Conservation (phyloP, 2,329 filamentous ascomycete genomes). For the Penicillium sclerotigenum region DNA sequence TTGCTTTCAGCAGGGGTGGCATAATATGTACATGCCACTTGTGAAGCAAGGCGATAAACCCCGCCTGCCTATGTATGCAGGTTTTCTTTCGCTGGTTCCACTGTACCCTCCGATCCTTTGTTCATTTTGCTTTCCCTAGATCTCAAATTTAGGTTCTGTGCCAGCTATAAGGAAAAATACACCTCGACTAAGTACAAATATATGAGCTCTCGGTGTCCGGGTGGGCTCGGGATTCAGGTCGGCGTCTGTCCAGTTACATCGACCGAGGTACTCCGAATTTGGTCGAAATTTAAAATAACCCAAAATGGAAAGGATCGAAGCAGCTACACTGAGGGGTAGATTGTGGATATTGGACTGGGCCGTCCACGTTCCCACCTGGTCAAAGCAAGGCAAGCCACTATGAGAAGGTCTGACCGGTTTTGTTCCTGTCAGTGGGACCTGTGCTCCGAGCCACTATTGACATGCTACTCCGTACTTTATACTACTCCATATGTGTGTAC, state of each 20-base stretch:
- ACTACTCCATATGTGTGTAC: background rate
- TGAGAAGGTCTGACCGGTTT: no score
- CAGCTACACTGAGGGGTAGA: background rate
- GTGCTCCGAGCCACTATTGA: background rate
- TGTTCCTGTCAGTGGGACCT: no score
- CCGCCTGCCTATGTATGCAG: background rate
- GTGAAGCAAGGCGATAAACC: background rate
- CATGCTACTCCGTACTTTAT: background rate
- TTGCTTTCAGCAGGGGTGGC: background rate
- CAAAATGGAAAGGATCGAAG: background rate
- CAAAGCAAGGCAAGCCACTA: background rate
- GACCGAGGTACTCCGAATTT: slow-evolving; percentile 1
- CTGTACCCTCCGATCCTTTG: background rate
- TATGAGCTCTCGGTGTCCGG: background rate
- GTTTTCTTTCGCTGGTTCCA: background rate
- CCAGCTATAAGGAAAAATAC: background rate
- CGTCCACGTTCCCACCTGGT: slow-evolving; percentile 4
- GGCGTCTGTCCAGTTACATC: background rate
- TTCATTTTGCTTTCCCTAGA: background rate
- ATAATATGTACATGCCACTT: background rate
- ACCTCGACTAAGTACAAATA: background rate
- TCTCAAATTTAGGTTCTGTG: background rate
- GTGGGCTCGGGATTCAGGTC: background rate
- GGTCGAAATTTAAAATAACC: background rate
- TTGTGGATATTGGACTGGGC: slow-evolving; percentile 8